These are phyloP conservation scores for Corinectria fuckeliana DNA, from an alignment of 2,329 filamentous ascomycete genomes.

Conservation along the genomic window DNA sequence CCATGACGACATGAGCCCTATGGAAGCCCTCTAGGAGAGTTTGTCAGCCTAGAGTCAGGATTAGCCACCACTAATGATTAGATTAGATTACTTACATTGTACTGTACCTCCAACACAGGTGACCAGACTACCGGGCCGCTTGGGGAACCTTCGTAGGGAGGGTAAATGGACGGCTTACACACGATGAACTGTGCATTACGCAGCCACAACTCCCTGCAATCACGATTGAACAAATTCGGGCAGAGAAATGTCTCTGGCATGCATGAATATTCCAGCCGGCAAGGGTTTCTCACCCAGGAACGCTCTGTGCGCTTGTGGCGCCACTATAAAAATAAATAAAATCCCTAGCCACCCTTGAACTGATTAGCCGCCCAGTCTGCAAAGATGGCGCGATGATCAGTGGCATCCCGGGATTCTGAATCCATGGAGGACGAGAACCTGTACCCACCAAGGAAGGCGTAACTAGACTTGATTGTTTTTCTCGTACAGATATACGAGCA, in stretches of 20 bases:
- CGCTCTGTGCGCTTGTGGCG: background rate
- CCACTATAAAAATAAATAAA: background rate
- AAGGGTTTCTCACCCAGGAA: background rate
- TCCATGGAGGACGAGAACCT: background rate
- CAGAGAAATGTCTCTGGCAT: background rate
- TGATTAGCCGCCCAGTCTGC: too few relatives aligned
- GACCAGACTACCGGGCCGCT: background rate
- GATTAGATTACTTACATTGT: background rate
- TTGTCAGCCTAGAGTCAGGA: slow-evolving; percentile 16
- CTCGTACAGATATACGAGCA: slow-evolving; percentile 1
- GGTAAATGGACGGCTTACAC: too few relatives aligned
- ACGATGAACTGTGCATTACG: too few relatives aligned
- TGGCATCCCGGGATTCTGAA: slow-evolving; percentile 5
- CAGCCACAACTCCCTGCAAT: background rate
- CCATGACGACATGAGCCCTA: slow-evolving; percentile 16
- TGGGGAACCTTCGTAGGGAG: too few relatives aligned
- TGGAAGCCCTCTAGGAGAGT: background rate
- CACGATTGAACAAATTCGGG: background rate
- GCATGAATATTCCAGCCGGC: background rate
- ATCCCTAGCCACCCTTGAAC: background rate
- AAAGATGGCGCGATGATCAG: background rate
- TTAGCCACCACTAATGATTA: background rate
- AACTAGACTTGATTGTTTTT: background rate
- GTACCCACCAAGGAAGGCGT: too few relatives aligned
- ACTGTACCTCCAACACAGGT: too few relatives aligned